Evolutionary conservation across 352 stramenopile genomes (phyloP).

Genomic region (Plasmopara viticola): DNA sequence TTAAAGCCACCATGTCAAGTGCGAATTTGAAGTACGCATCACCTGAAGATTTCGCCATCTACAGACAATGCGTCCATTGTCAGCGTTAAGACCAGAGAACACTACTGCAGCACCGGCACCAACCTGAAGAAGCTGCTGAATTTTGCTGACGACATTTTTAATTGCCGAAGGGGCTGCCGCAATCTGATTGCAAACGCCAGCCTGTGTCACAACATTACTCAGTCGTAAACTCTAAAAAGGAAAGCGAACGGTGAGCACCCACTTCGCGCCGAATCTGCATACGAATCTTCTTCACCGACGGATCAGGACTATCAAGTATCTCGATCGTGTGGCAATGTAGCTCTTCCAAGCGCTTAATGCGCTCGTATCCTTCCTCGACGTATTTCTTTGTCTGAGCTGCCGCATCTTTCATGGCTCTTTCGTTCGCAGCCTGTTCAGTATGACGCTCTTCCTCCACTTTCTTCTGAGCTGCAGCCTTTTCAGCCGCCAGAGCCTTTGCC

Average conservation of each 20-base stretch:
- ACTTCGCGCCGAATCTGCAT: conserved; percentile 68
- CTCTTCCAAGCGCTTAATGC: conserved; percentile 41
- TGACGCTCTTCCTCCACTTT: conserved; percentile 29
- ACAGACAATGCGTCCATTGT: background rate
- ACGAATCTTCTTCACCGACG: conserved; percentile 53
- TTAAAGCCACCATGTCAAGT: conserved; percentile 60
- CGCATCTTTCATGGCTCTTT: conserved; percentile 27
- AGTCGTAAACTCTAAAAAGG: background rate
- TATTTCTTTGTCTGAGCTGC: conserved; percentile 36
- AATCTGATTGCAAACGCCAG: conserved; percentile 78
- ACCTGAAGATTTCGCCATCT: conserved; percentile 48
- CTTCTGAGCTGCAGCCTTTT: conserved; percentile 22
- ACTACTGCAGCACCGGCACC: background rate
- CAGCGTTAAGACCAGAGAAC: background rate
- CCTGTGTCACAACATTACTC: conserved; percentile 19
- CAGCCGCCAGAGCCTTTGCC: conserved; percentile 22
- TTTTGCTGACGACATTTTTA: conserved; percentile 57
- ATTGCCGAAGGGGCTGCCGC: conserved; percentile 60
- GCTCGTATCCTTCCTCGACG: conserved; percentile 34
- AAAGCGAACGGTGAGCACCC: background rate
- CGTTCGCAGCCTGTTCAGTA: conserved; percentile 31
- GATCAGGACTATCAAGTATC: conserved; percentile 46
- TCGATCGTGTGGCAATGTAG: conserved; percentile 39
- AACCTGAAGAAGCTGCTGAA: conserved; percentile 56
- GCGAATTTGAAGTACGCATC: conserved; percentile 67